Conservation (phyloP, 805 yeast genomes). For the Yarrowia osloensis region DNA sequence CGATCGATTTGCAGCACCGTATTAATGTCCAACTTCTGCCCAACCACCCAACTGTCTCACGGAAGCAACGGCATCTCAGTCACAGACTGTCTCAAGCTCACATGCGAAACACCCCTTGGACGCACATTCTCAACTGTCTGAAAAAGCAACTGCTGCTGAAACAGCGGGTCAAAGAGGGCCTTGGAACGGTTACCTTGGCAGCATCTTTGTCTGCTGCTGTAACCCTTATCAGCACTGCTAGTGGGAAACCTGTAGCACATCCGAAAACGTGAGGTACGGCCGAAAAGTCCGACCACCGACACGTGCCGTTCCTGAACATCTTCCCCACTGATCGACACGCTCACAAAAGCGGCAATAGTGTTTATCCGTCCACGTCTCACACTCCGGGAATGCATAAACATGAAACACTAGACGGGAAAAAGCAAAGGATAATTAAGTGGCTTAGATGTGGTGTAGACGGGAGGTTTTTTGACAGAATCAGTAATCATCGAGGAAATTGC, state of each 20-base stretch:
- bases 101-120: not conserved
- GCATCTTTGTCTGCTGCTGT: too few species aligned
- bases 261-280: not conserved
- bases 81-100: not conserved
- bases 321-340: not conserved
- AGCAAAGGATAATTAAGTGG: not conserved
- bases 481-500: too few species aligned
- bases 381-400: conserved; percentile 7
- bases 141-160: not conserved
- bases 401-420: conserved; percentile 6
- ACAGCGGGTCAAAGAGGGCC: not conserved
- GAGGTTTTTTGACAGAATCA: not conserved
- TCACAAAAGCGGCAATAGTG: not conserved
- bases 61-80: not conserved
- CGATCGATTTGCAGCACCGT: too few species aligned
- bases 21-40: too few species aligned
- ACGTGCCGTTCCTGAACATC: not conserved
- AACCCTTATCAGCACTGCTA: too few species aligned
- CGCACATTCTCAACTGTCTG: not conserved
- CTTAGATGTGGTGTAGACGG: not conserved
- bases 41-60: not conserved
- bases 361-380: conserved; percentile 7
- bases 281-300: not conserved
- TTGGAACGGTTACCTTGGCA: too few species aligned
- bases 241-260: too few species aligned